These are phyloP conservation scores for Suhomyces sp. DNA, from an alignment of 805 yeast species.

Conservation along the genomic window DNA sequence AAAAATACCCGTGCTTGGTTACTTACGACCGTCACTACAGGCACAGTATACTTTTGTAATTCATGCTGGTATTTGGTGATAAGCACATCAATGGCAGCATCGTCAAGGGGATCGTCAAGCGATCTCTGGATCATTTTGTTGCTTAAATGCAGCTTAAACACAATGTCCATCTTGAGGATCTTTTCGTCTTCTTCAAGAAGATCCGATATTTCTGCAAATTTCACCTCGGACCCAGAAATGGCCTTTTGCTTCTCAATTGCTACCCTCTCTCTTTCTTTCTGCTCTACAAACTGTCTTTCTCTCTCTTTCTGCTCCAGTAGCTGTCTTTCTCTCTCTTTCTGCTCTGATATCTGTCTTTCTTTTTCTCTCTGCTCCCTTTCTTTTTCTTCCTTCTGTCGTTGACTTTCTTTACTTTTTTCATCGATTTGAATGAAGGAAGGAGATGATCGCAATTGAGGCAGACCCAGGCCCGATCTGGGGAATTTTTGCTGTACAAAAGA, in stretches of 20 bases:
- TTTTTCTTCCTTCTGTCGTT: neutral
- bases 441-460: neutral
- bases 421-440: neutral
- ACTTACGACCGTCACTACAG: constrained; percentile 39
- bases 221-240: constrained; percentile 13
- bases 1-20: constrained; percentile 41
- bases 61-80: constrained; percentile 21
- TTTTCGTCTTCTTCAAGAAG: constrained; percentile 34
- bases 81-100: constrained; percentile 30
- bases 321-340: neutral
- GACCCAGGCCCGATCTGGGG: neutral
- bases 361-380: neutral
- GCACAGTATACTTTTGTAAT: constrained; percentile 20
- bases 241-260: neutral
- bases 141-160: constrained; percentile 35
- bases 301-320: neutral
- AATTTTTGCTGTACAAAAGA: neutral
- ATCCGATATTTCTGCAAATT: constrained; percentile 32
- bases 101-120: constrained; percentile 22
- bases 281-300: neutral
- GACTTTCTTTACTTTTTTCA: neutral
- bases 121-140: constrained; percentile 20
- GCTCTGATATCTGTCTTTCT: neutral
- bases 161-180: constrained; percentile 38
- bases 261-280: neutral